Evolutionary conservation across 139 green algal species (phyloP).

Genomic region (Chlorella ohadii): DNA sequence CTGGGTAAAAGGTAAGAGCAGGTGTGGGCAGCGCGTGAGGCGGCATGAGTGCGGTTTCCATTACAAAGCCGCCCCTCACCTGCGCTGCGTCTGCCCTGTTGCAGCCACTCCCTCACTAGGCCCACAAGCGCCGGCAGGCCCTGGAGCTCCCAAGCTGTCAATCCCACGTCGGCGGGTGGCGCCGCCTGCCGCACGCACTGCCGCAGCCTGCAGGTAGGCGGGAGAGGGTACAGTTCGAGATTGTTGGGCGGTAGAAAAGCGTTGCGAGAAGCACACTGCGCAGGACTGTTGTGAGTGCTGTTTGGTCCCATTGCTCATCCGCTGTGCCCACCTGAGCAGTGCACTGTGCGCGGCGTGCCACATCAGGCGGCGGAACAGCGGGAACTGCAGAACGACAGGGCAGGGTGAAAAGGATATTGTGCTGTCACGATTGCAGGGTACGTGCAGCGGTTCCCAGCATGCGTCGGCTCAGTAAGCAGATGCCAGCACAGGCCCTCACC

Average conservation of each 20-base stretch:
- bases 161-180: neutral
- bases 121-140: conserved; percentile 25
- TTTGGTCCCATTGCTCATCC: neutral
- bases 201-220: conserved; percentile 11
- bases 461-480: too few species aligned
- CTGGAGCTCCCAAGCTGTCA: conserved; percentile 21
- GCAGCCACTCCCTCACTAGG: conserved; percentile 34
- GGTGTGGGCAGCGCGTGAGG: too few species aligned
- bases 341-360: conserved; percentile 44
- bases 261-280: too few species aligned
- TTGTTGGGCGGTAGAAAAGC: too few species aligned
- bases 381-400: conserved; percentile 44
- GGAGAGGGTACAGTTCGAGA: too few species aligned
- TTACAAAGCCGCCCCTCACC: too few species aligned
- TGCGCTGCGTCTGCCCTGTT: conserved; percentile 3
- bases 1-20: too few species aligned
- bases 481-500: too few species aligned
- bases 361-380: conserved; percentile 50
- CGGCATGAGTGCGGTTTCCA: too few species aligned
- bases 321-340: conserved; percentile 7
- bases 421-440: too few species aligned
- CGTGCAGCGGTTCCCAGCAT: too few species aligned
- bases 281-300: too few species aligned
- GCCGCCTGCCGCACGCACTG: conserved; percentile 3
- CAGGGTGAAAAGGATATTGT: neutral